Evolutionary conservation across 495 filamentous ascomycete species (phyloP).

Genomic region (Penicillium nucicola): DNA sequence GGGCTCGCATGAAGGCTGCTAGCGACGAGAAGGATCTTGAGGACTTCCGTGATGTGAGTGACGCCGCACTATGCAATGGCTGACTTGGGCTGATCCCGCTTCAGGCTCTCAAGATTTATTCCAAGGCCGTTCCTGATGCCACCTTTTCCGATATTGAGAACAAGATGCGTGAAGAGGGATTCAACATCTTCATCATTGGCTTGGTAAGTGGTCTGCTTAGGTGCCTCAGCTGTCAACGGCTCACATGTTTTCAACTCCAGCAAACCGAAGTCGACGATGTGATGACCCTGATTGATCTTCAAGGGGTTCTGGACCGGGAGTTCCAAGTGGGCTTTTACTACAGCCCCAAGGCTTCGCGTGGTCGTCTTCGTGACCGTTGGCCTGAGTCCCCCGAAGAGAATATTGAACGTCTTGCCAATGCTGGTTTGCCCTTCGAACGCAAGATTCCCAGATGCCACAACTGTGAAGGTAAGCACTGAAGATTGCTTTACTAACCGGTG

Average conservation of each 20-base stretch:
- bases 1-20: conserved; percentile 62
- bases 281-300: conserved; percentile 76
- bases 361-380: conserved; percentile 58
- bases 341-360: conserved; percentile 60
- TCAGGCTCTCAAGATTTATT: conserved; percentile 64
- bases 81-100: conserved; percentile 15
- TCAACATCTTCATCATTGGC: conserved; percentile 72
- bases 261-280: conserved; percentile 54
- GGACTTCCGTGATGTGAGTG: conserved; percentile 64
- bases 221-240: not conserved
- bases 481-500: not conserved
- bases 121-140: conserved; percentile 64
- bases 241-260: conserved; percentile 27
- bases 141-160: conserved; percentile 71
- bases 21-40: conserved; percentile 65
- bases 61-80: not conserved
- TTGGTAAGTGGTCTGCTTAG: conserved; percentile 36
- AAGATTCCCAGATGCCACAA: conserved; percentile 65
- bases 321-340: conserved; percentile 72
- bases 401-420: conserved; percentile 65
- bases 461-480: conserved; percentile 52
- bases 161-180: conserved; percentile 61
- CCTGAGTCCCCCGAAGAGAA: conserved; percentile 67
- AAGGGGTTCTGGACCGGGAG: conserved; percentile 73
- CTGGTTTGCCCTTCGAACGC: conserved; percentile 66